Conservation (phyloP, 208 protist species). For the Leishmania mexicana region DNA sequence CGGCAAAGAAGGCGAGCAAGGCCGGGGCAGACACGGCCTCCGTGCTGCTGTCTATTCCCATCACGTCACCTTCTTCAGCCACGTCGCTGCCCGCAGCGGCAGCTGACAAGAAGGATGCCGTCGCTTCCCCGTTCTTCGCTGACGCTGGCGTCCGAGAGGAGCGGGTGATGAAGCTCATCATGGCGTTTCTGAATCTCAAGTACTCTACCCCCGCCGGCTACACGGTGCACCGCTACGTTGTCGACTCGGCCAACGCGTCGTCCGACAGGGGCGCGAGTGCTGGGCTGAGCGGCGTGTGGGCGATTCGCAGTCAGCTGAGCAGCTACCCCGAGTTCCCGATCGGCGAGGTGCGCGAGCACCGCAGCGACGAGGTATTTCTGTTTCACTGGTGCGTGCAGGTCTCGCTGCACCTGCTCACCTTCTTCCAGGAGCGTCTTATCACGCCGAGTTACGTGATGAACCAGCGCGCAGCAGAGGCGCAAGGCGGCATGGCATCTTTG, state of each 20-base stretch:
- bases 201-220: slow-evolving; percentile 36
- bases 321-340: slow-evolving; percentile 62
- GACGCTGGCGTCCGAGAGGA: slow-evolving; percentile 31
- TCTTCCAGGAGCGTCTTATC: slow-evolving; percentile 84
- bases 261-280: neutral
- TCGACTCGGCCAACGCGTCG: slow-evolving; percentile 18
- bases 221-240: slow-evolving; percentile 32
- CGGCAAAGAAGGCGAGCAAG: slow-evolving; percentile 5
- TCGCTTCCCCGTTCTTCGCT: slow-evolving; percentile 8
- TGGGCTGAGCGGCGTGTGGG: slow-evolving; percentile 32
- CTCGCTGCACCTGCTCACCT: slow-evolving; percentile 68
- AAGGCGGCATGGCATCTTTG: slow-evolving; percentile 11
- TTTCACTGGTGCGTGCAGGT: slow-evolving; percentile 86
- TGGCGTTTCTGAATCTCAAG: slow-evolving; percentile 44
- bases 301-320: slow-evolving; percentile 33
- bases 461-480: slow-evolving; percentile 38
- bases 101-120: neutral
- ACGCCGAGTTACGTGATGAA: slow-evolving; percentile 72
- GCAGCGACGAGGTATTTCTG: slow-evolving; percentile 76
- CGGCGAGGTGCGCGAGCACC: slow-evolving; percentile 45
- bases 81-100: neutral
- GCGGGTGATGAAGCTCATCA: slow-evolving; percentile 39
- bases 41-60: slow-evolving; percentile 29
- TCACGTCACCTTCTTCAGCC: slow-evolving; percentile 10
- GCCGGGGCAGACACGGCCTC: slow-evolving; percentile 1